These are phyloP conservation scores for Nakazawaea anatomiae DNA, from an alignment of 805 yeast species.

Conservation along the genomic window DNA sequence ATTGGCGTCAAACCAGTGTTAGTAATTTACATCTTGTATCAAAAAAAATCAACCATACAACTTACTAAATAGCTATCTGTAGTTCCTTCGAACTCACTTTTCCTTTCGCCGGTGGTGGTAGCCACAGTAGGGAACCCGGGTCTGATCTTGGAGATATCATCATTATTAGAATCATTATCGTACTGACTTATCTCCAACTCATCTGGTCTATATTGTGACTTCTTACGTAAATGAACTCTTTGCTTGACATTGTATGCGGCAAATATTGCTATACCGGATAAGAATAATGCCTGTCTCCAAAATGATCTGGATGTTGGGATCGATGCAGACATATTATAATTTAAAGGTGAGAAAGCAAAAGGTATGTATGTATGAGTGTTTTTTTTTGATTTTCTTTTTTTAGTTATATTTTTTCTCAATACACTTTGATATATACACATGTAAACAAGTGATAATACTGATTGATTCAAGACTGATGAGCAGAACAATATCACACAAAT, in stretches of 20 bases:
- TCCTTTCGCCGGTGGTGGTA: constrained; percentile 34
- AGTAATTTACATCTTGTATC: too few relatives aligned
- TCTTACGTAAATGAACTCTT: constrained; percentile 28
- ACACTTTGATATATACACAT: too few relatives aligned
- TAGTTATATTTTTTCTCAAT: too few relatives aligned
- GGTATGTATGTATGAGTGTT: too few relatives aligned
- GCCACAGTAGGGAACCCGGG: constrained; percentile 50
- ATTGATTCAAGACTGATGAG: background rate
- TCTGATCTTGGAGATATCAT: constrained; percentile 31
- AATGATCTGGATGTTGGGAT: constrained; percentile 6
- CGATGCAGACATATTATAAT: background rate
- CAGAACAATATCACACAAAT: constrained; percentile 2
- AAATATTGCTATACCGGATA: constrained; percentile 22
- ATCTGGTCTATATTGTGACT: constrained; percentile 27
- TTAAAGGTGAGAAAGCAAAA: background rate
- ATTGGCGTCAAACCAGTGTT: too few relatives aligned
- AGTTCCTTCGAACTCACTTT: constrained; percentile 63
- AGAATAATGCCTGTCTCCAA: constrained; percentile 25
- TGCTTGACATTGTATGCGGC: constrained; percentile 29
- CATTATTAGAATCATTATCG: constrained; percentile 24
- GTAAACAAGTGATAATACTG: too few relatives aligned
- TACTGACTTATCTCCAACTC: constrained; percentile 23
- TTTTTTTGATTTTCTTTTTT: too few relatives aligned
- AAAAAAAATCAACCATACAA: background rate
- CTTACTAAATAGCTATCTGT: constrained; percentile 54